Base-by-base conservation (phyloP, 352 stramenopile species). In the Poterioochromonas sp. region DNA sequence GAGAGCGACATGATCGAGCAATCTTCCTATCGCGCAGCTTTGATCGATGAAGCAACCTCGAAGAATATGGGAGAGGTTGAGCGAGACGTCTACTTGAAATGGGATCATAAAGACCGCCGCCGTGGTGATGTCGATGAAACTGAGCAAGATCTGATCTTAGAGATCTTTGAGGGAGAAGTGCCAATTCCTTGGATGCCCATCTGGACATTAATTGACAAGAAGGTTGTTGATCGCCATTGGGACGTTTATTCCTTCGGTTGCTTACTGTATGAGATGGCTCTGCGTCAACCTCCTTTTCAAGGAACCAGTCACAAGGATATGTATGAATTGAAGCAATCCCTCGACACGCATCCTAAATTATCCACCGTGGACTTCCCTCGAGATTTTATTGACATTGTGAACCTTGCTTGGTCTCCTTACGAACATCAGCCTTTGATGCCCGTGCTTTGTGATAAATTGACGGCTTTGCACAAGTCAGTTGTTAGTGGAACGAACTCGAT, bases 231-330 rank as follows among this genome's bases (percentile, higher is more conserved):
- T 35, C 5, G 40, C 1, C 65, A 74, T 54, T 26, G 2, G 1
- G 65, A 74, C 53, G n/a, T 74, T 1, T 74, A 74, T n/a, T 29
- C 65, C 20, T 74, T 58, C 32, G 65, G 65, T 29, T 74, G 65
- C 53, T 51, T 51, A 8, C 3, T 74, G 35, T 74, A 74, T 54
- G 65, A 74, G 29, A 58, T 74, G 40, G 0, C 22, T 8, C 5
- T n/a, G 0, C 2, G 32, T 11, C 37, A 37, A 18, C 39, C 41
- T 39, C 40, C 40, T n/a, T n/a, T n/a, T n/a, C n/a, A n/a, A n/a
- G n/a, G n/a, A n/a, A n/a, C n/a, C n/a, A n/a, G n/a, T n/a, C n/a
- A n/a, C n/a, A n/a, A n/a, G n/a, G n/a, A n/a, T n/a, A n/a, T 53
- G 20, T 53, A 20, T 8, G 44, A 53, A 53, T 8, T 20, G 20